These are phyloP conservation scores for Apiospora arundinis DNA, from an alignment of 2,329 filamentous ascomycete genomes.

Conservation along the genomic window DNA sequence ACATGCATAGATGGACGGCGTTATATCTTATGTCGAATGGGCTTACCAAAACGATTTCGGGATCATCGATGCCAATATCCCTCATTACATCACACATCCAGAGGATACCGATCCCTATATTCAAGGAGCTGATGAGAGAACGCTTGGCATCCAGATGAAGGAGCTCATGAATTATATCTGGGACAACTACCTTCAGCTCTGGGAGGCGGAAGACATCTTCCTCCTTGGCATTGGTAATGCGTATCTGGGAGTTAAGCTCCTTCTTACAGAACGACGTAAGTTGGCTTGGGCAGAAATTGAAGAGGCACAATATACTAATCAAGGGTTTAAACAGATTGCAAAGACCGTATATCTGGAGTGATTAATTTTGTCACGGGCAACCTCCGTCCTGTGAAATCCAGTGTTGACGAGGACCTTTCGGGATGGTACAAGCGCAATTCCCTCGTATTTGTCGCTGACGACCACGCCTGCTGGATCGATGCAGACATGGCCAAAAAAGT, in stretches of 20 bases:
- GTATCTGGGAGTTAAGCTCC: slow-evolving; percentile 80
- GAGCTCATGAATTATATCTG: slow-evolving; percentile 87
- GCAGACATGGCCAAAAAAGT: slow-evolving; percentile 65
- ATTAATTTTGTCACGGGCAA: slow-evolving; percentile 83
- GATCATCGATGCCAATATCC: slow-evolving; percentile 91
- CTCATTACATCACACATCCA: slow-evolving; percentile 72
- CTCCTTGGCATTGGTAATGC: slow-evolving; percentile 90
- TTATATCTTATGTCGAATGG: slow-evolving; percentile 85
- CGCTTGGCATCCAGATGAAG: slow-evolving; percentile 65
- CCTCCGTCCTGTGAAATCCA: slow-evolving; percentile 79
- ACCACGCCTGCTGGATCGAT: slow-evolving; percentile 79
- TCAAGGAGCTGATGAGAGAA: slow-evolving; percentile 51
- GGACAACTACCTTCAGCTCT: slow-evolving; percentile 94
- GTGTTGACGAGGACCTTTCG: slow-evolving; percentile 74
- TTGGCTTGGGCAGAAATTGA: slow-evolving; percentile 15
- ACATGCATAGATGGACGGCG: slow-evolving; percentile 73
- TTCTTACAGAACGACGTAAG: slow-evolving; percentile 78
- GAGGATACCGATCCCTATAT: slow-evolving; percentile 60
- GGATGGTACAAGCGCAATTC: slow-evolving; percentile 87
- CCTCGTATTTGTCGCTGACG: slow-evolving; percentile 75
- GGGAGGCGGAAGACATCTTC: slow-evolving; percentile 76
- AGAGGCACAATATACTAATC: not conserved
- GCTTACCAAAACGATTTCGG: slow-evolving; percentile 77
- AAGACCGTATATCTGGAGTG: slow-evolving; percentile 71
- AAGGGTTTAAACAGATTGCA: slow-evolving; percentile 56